A percentile compares a stretch with the other conserved stretches of the same genome.
Evolutionary conservation across 2,329 filamentous ascomycete species (phyloP).

Genomic region (Acrocalymma vagum): DNA sequence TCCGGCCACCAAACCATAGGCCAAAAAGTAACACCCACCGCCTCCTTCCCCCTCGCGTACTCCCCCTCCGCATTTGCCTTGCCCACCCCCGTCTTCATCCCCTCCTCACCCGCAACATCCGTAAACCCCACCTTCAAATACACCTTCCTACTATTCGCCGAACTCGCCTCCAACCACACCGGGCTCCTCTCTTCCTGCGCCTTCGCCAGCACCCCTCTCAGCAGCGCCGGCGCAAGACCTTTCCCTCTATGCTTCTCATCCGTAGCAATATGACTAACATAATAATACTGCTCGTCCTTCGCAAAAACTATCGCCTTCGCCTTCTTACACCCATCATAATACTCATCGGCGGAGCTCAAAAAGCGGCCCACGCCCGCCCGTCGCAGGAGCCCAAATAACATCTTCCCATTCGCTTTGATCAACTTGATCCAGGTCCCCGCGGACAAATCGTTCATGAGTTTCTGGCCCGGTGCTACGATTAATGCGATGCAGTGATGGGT

Average conservation of each 20-base stretch:
- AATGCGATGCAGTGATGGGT: too few relatives aligned
- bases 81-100: slow-evolving; percentile 3
- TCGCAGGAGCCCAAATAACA: too few relatives aligned
- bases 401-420: too few relatives aligned
- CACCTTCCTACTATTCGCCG: not conserved
- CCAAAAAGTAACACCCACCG: slow-evolving; percentile 11
- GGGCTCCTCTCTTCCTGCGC: slow-evolving; percentile 10
- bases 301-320: not conserved
- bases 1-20: slow-evolving; percentile 21
- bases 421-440: too few relatives aligned
- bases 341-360: too few relatives aligned
- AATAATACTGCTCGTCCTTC: slow-evolving; percentile 8
- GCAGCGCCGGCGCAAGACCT: slow-evolving; percentile 6
- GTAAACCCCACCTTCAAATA: slow-evolving; percentile 16
- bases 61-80: slow-evolving; percentile 5
- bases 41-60: slow-evolving; percentile 2
- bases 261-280: slow-evolving; percentile 10
- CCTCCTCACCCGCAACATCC: slow-evolving; percentile 7
- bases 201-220: slow-evolving; percentile 4
- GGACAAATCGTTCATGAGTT: too few relatives aligned
- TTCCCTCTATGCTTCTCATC: slow-evolving; percentile 8
- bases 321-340: too few relatives aligned
- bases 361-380: too few relatives aligned
- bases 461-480: too few relatives aligned
- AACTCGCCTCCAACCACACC: slow-evolving; percentile 20